Conservation (phyloP, 805 yeast genomes). For the Wickerhamiella shivajii region DNA sequence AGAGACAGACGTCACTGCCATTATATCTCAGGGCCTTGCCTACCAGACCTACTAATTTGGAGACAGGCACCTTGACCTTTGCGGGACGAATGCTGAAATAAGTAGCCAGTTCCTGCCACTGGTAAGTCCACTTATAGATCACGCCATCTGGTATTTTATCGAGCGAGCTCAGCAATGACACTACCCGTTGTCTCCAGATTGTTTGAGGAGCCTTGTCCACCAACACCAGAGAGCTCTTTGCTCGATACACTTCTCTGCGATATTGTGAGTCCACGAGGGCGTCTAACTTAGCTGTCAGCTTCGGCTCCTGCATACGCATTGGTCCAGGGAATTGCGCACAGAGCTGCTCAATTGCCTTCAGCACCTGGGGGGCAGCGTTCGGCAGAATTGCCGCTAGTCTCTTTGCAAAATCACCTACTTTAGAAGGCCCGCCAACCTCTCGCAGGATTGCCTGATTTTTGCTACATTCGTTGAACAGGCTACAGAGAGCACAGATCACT, state of each 20-base stretch:
- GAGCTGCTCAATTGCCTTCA: slow-evolving; percentile 9
- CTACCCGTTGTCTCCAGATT: slow-evolving; percentile 11
- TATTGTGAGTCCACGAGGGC: background rate
- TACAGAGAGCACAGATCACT: slow-evolving; percentile 18
- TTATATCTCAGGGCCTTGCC: slow-evolving; percentile 1
- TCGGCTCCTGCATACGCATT: slow-evolving; percentile 15
- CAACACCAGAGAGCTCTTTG: slow-evolving; percentile 11
- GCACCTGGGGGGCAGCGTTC: slow-evolving; percentile 5
- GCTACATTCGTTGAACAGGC: slow-evolving; percentile 26
- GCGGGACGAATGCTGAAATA: background rate
- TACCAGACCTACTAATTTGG: slow-evolving; percentile 2
- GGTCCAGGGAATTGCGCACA: slow-evolving; percentile 15
- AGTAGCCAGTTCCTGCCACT: slow-evolving; percentile 1
- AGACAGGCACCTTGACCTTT: slow-evolving; percentile 12
- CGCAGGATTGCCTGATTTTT: slow-evolving; percentile 77
- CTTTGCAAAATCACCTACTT: slow-evolving; percentile 44
- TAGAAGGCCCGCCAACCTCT: slow-evolving; percentile 61
- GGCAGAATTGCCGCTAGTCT: slow-evolving; percentile 18
- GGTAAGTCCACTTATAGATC: background rate
- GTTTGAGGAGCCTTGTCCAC: slow-evolving; percentile 14
- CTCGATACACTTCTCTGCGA: slow-evolving; percentile 7
- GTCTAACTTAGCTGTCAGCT: slow-evolving; percentile 2
- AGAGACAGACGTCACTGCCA: slow-evolving; percentile 8
- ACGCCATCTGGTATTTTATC: slow-evolving; percentile 1
- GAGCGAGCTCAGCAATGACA: background rate